phyloP scores from a whole-genome alignment of 768 basidiomycete species.

The Russula sp. region DNA sequence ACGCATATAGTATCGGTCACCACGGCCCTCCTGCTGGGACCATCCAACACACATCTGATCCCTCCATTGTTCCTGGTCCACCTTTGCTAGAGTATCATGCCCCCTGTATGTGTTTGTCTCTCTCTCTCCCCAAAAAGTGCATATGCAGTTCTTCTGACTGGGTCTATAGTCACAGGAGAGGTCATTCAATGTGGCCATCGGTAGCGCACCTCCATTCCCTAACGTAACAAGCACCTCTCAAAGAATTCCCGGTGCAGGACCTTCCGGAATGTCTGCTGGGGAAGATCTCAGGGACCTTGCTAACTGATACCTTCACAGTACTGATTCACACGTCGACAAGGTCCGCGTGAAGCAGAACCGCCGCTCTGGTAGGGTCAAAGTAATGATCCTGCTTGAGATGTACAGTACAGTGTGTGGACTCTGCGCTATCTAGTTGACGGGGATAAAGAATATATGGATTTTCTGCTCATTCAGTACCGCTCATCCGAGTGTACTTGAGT shows the following conservation, averaged over 20 bases:
- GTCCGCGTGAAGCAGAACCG: too few relatives aligned
- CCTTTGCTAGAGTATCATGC: neutral
- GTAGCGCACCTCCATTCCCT: neutral
- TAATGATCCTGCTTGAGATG: too few relatives aligned
- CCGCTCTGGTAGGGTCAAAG: too few relatives aligned
- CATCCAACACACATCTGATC: neutral
- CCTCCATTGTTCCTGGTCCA: neutral
- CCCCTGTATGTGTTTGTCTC: neutral
- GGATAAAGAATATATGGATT: neutral
- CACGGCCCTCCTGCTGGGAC: neutral
- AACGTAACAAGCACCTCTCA: neutral
- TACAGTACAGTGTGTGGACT: neutral
- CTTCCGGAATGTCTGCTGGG: neutral
- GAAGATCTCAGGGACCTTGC: neutral
- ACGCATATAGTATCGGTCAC: too few relatives aligned
- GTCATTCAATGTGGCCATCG: too few relatives aligned
- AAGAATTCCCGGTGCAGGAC: neutral
- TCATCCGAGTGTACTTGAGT: too few relatives aligned
- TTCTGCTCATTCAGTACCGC: too few relatives aligned
- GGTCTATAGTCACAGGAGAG: neutral
- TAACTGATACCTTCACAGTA: neutral
- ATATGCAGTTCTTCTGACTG: neutral
- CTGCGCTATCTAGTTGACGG: too few relatives aligned
- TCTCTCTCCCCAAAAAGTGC: accelerated
- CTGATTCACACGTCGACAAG: neutral